phyloP scores from a whole-genome alignment of 257 asterid species.

The Nicotiana benthamiana region DNA sequence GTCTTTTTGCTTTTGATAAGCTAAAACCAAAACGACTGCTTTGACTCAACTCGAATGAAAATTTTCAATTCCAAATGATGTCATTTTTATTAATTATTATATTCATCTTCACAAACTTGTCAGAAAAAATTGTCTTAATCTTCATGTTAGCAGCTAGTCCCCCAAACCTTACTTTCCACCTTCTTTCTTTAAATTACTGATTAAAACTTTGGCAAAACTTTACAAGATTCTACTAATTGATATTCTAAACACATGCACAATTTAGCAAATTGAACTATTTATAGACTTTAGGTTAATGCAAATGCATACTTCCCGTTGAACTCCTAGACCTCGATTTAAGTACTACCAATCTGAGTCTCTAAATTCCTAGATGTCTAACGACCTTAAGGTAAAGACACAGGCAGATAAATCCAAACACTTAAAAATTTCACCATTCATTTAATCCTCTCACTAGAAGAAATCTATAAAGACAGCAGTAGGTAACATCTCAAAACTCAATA shows the following conservation, averaged over 20 bases:
- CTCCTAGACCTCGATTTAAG: background rate
- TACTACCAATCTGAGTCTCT: background rate
- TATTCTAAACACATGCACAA: background rate
- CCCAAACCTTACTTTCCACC: background rate
- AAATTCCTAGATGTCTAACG: background rate
- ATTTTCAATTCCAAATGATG: background rate
- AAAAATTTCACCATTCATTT: background rate
- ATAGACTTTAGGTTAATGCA: background rate
- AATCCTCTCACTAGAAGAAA: background rate
- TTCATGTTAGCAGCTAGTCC: background rate
- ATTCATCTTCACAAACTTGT: background rate
- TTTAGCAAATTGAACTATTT: background rate
- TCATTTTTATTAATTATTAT: background rate
- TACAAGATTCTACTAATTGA: background rate
- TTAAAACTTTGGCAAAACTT: background rate
- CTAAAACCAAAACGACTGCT: background rate
- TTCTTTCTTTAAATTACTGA: background rate
- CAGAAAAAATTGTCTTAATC: background rate
- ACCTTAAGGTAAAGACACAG: no score
- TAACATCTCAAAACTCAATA: background rate
- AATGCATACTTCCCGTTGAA: background rate
- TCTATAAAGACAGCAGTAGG: background rate
- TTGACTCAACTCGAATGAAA: background rate
- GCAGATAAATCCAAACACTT: background rate
- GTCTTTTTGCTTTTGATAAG: background rate